phyloP scores from a whole-genome alignment of 108 stramenopile species.

The Cyclostephanos tholiformis region DNA sequence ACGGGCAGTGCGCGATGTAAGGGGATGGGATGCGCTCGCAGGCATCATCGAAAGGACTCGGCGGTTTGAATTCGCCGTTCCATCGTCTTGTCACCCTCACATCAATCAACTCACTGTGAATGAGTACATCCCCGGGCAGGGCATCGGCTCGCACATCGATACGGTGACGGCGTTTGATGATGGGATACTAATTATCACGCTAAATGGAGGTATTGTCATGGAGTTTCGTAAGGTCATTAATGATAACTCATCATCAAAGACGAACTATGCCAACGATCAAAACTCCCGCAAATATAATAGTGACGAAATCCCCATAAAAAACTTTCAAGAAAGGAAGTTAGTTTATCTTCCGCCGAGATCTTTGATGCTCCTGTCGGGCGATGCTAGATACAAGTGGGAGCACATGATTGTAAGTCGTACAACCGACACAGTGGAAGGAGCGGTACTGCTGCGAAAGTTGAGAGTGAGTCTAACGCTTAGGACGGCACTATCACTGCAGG shows the following conservation, averaged over 20 bases:
- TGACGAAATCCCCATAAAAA: not conserved
- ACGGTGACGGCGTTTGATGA: constrained; percentile 87
- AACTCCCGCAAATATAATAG: constrained; percentile 8
- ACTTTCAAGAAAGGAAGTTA: constrained; percentile 46
- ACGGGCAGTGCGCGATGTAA: constrained; percentile 43
- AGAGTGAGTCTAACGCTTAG: constrained; percentile 85
- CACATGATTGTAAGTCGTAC: constrained; percentile 86
- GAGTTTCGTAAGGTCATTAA: constrained; percentile 69
- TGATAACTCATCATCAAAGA: constrained; percentile 1
- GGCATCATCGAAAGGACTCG: constrained; percentile 72
- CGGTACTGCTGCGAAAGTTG: constrained; percentile 60
- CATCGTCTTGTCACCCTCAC: constrained; percentile 39
- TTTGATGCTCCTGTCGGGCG: constrained; percentile 72
- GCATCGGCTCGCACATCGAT: constrained; percentile 90
- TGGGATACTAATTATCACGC: constrained; percentile 77
- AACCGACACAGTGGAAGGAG: constrained; percentile 81
- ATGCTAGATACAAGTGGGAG: constrained; percentile 85
- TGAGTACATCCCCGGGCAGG: constrained; percentile 82
- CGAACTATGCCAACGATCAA: not conserved
- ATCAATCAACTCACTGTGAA: constrained; percentile 89
- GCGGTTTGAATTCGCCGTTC: constrained; percentile 35
- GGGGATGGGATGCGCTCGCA: constrained; percentile 78
- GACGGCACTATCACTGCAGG: constrained; percentile 63
- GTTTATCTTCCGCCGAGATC: constrained; percentile 80
- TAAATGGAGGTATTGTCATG: constrained; percentile 85